Base-by-base conservation (phyloP, 2,329 filamentous ascomycete genomes). In the Myrmaecium sp. region DNA sequence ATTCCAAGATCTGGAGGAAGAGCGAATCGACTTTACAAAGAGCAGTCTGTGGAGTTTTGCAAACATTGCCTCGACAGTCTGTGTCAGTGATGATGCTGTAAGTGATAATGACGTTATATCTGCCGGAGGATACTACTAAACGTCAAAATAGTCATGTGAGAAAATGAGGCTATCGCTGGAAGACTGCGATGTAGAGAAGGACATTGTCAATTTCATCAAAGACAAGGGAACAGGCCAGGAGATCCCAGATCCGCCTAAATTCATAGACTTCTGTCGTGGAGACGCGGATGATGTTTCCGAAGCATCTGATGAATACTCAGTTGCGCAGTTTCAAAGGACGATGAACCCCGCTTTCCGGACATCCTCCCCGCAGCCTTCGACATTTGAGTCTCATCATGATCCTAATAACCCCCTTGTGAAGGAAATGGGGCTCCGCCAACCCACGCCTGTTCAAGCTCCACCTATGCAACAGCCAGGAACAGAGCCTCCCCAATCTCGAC, bases 1-100 rank as follows among this genome's bases (percentile, higher is more conserved):
- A 60, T 98, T 98, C 54, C 91, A 98, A 58, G 91, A 98, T 43
- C 69, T 98, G 8, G 89, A 98, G 55, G 91, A 98, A 51, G 89
- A 98, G 55, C 69, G 89, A 22, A 66, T 98, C 20, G 89, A 98
- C 53, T 98, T 93, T 47, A 84, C 83, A 38, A 98, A 95, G 62
- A 92, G 80, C 56, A 95, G 89, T 44, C 62, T 98, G 5, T 98
- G 89, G 91, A 86, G 75, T 9, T 98, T 95, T 56, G 86, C 89
- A 30, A 98, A 98, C 49, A 83, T 98, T 41, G 74, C 89, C 1
- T 95, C 86, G 0, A 95, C 86, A 0, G 89, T 95, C 7, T 98
- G 89, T 46, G 89, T 98, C 25, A 95, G 84, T 48, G 89, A 98
- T 44, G 89, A 98, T 57, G 71, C 79, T 23, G 60, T 66, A 44